Base-by-base conservation (phyloP, 176 grass and related monocot species). In the Eremochloa ophiuroides region DNA sequence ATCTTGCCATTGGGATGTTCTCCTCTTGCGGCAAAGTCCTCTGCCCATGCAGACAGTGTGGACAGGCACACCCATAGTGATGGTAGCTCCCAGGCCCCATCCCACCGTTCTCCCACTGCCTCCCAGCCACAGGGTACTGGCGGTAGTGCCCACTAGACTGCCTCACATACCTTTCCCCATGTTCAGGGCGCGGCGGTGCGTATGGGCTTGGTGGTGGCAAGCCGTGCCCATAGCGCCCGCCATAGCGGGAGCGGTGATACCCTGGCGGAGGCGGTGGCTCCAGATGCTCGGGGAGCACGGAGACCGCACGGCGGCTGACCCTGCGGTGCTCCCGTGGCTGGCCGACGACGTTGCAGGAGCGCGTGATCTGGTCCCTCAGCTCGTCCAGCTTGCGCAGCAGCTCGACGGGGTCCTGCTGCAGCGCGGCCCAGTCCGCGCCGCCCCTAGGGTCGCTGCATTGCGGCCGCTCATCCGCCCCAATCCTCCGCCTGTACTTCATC, bases 301-400 rank as follows among this genome's bases (percentile, higher is more conserved):
- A 90, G 82, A 55, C 77, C 41, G 80, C 29, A 22, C 78, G 80
- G 35, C 82, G 85, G 64, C 60, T 64, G 62, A 15, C 25, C 39
- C 42, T 62, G 2, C 44, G 69, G 51, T 74, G 81, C 69, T 93
- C 88, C 65, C 74, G 80, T 26, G 90, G 88, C 31, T 65, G 83
- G 22, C 76, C 84, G 6, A 65, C 76, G 71, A 91, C 76, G 65
- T 95, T 84, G 61, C 86, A 95, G 25, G 95, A 89, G 62, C 72
- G 86, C 51, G 80, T 89, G 79, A 98, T 90, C 67, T 91, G 93
- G 50, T 91, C 96, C 78, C 93, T 93, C 42, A 98, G 79, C 78
- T 91, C 93, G 84, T 98, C 96, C 28, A 98, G 93, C 84, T 93
- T 93, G 44, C 88, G 88, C 64, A 98, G 85, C 29, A 98, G 79